phyloP scores from a whole-genome alignment of 2,329 filamentous ascomycete genomes.

The Hypoxylon sp. region DNA sequence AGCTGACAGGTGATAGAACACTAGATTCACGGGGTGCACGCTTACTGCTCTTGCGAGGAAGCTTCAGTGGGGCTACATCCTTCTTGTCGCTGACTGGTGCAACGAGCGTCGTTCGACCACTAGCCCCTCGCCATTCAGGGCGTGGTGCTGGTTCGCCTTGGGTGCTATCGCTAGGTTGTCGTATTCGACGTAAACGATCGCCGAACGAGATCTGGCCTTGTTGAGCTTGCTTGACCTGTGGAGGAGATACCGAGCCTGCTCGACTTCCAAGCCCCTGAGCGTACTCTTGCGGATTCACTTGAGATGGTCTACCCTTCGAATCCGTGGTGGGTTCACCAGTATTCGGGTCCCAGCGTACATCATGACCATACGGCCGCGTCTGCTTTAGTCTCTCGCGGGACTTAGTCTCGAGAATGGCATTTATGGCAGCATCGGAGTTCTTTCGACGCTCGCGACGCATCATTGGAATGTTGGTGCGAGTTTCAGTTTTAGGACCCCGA shows the following conservation, averaged over 20 bases:
- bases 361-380: constrained; percentile 54
- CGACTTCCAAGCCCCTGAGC: constrained; percentile 56
- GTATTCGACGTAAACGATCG: constrained; percentile 62
- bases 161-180: constrained; percentile 53
- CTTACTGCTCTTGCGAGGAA: constrained; percentile 67
- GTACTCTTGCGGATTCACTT: constrained; percentile 69
- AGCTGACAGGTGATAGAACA: constrained; percentile 54
- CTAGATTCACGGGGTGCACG: constrained; percentile 51
- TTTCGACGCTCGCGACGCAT: constrained; percentile 67
- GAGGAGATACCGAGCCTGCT: constrained; percentile 47
- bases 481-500: constrained; percentile 44
- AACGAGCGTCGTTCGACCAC: constrained; percentile 75
- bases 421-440: constrained; percentile 58
- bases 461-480: constrained; percentile 64
- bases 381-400: constrained; percentile 57
- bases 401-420: constrained; percentile 58
- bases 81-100: constrained; percentile 74
- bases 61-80: constrained; percentile 68
- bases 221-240: constrained; percentile 50
- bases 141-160: constrained; percentile 54
- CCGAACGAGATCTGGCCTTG: constrained; percentile 58
- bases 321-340: constrained; percentile 76
- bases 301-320: constrained; percentile 68
- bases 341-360: constrained; percentile 74
- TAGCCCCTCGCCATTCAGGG: constrained; percentile 80